phyloP scores from a whole-genome alignment of 2,329 filamentous ascomycete species.

The Myotisia sp. region DNA sequence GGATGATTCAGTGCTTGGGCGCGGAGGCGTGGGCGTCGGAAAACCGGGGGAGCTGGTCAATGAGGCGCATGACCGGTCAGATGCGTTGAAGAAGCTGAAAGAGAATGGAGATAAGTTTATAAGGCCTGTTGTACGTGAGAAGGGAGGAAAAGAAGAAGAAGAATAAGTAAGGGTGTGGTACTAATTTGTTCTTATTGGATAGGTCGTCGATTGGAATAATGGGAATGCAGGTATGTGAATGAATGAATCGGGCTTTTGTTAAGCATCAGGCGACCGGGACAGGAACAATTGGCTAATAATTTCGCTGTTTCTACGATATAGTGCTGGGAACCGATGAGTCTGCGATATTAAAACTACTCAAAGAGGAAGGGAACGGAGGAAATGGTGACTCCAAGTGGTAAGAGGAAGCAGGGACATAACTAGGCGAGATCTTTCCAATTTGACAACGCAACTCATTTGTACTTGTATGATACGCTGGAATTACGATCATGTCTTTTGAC shows the following conservation, averaged over 20 bases:
- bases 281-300: not conserved
- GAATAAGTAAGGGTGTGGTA: not conserved
- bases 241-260: not conserved
- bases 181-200: conserved; percentile 1
- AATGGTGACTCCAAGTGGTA: too few species aligned
- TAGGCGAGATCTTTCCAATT: too few species aligned
- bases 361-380: not conserved
- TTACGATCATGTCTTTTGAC: too few species aligned
- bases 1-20: conserved; percentile 38
- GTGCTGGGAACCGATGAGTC: conserved; percentile 67
- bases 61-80: conserved; percentile 57
- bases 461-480: too few species aligned
- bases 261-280: not conserved
- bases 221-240: conserved; percentile 51
- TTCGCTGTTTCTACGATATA: conserved; percentile 15
- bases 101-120: conserved; percentile 53
- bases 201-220: conserved; percentile 82
- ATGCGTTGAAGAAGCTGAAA: conserved; percentile 68
- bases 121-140: conserved; percentile 58
- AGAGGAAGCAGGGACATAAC: too few species aligned
- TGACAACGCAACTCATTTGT: too few species aligned
- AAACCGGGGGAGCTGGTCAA: conserved; percentile 52
- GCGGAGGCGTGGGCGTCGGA: conserved; percentile 54
- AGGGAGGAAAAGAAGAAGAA: too few species aligned
- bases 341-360: conserved; percentile 62